Evolutionary conservation across 2,329 filamentous ascomycete species (phyloP).

Genomic region (Aspergillus fischeri): DNA sequence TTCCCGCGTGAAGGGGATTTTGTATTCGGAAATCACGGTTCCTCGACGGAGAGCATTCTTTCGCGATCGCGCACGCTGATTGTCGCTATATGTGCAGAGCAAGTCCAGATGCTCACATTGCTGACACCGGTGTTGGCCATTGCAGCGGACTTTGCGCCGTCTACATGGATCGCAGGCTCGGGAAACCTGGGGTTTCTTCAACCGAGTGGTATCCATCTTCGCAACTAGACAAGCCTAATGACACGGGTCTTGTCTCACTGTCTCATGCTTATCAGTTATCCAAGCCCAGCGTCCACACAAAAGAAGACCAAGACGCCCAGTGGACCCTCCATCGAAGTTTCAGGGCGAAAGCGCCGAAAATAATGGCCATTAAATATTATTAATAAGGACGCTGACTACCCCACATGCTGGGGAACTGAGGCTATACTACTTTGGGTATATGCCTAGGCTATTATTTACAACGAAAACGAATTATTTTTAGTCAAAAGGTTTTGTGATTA

Average conservation of each 20-base stretch:
- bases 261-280: neutral
- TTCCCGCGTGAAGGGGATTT: constrained; percentile 5
- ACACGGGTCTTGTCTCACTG: neutral
- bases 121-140: constrained; percentile 43
- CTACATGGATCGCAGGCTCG: constrained; percentile 47
- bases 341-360: neutral
- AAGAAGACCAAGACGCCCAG: no score
- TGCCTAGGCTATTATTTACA: neutral
- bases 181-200: constrained; percentile 7
- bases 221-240: neutral
- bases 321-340: neutral
- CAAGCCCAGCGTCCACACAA: no score
- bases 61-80: constrained; percentile 28
- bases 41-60: constrained; percentile 37
- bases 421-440: neutral
- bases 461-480: no score
- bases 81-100: constrained; percentile 42
- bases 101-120: constrained; percentile 44
- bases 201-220: neutral
- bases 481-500: neutral
- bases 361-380: neutral
- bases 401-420: neutral
- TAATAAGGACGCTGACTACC: neutral
- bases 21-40: constrained; percentile 41
- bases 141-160: constrained; percentile 45